Base-by-base conservation (phyloP, 2,329 filamentous ascomycete genomes). In the Teratosphaeria pseudoeucalypti region DNA sequence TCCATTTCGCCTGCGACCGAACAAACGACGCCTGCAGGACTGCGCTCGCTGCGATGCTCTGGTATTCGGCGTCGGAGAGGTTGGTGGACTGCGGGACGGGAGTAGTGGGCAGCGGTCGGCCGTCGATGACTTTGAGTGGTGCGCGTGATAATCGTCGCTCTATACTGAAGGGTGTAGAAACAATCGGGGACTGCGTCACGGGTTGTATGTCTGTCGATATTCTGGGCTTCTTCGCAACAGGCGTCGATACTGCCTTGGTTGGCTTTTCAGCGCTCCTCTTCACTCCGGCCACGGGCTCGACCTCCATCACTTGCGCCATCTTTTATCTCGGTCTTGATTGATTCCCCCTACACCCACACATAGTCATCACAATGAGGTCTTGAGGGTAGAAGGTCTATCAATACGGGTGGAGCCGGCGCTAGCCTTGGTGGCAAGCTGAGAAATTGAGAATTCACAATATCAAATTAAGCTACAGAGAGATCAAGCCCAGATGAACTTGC, bases 1-100 rank as follows among this genome's bases (percentile, higher is more conserved):
- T 81, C 87, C 87, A 91, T 80, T 82, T 84, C 60, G 85, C 80
- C 61, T 88, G 85, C 67, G 89, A 94, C 68, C 88, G 82, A 56
- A 82, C 76, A 29, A 94, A 79, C 2, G 89, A 90, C 65, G 91
- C 86, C 67, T 82, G 80, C 60, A 92, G 78, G 23, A 92, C 87
- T 65, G 86, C 88, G 73, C 89, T 90, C 67, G 90, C 87, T 59
- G 85, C 82, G 49, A 92, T 80, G 27, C 84, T 83, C 74, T 92
- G 89, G 68, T 86, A 92, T 14, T 90, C 87, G 64, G 81, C 82
- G 4, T 75, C 69, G 0, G 85, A 76, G 6, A 92, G 76, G 62
- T 85, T 79, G 7, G 82, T 79, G 0, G 84, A 75, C 70, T 94
- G 89, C 16, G 85, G 78, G 55, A 83, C 79, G 65, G 86, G 81